phyloP scores from a whole-genome alignment of 805 yeast genomes.

The Ogataea saltuana region DNA sequence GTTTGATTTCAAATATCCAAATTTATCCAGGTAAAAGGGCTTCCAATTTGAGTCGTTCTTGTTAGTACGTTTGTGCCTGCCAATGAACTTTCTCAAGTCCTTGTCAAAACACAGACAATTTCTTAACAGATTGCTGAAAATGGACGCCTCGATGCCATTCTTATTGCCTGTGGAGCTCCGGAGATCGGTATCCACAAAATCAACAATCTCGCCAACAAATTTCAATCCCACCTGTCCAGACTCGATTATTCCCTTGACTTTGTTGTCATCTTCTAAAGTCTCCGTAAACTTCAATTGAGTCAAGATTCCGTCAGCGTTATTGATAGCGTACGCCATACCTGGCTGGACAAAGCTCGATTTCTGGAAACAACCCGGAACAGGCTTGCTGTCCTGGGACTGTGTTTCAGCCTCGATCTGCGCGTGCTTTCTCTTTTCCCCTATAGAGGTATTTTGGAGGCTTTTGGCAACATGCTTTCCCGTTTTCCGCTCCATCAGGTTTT shows the following conservation, averaged over 20 bases:
- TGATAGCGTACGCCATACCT: conserved; percentile 25
- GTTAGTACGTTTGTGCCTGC: conserved; percentile 22
- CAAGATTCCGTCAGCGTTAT: conserved; percentile 14
- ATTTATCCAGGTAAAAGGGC: conserved; percentile 32
- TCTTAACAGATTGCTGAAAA: conserved; percentile 32
- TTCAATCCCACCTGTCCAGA: conserved; percentile 21
- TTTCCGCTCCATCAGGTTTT: conserved; percentile 25
- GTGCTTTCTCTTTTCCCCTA: conserved; percentile 22
- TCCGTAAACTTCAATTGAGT: conserved; percentile 26
- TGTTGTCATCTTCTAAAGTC: conserved; percentile 15
- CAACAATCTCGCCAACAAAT: conserved; percentile 34
- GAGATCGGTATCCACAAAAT: conserved; percentile 33
- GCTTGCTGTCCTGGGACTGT: neutral
- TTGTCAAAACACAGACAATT: conserved; percentile 31
- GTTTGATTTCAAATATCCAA: conserved; percentile 30
- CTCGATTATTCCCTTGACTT: conserved; percentile 25
- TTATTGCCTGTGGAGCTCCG: conserved; percentile 25
- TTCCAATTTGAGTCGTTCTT: conserved; percentile 25
- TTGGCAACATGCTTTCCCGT: neutral
- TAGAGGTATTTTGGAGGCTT: neutral
- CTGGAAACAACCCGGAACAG: neutral
- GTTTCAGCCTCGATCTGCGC: conserved; percentile 16
- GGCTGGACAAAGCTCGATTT: conserved; percentile 29
- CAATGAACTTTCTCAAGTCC: conserved; percentile 27
- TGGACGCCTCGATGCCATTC: conserved; percentile 32